These are phyloP conservation scores for Albatrellus ellisii DNA, from an alignment of 768 basidiomycete genomes.

Conservation along the genomic window DNA sequence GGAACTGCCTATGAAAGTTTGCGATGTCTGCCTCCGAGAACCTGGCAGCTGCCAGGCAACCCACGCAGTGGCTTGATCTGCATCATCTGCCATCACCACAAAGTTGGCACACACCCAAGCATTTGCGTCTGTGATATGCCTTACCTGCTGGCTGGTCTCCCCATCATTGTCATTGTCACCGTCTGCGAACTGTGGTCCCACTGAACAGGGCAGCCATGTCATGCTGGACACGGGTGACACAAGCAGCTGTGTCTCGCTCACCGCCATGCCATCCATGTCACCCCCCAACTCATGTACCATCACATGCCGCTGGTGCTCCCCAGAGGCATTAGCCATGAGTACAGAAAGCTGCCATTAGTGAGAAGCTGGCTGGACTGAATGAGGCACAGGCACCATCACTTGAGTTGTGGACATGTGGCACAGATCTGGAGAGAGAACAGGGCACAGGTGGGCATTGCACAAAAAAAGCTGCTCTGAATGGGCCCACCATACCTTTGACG, in stretches of 20 bases:
- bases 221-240: conserved; percentile 6
- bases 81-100: conserved; percentile 30
- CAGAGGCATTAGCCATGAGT: conserved; percentile 43
- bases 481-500: conserved; percentile 58
- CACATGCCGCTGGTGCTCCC: conserved; percentile 42
- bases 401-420: conserved; percentile 45
- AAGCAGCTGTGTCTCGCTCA: conserved; percentile 10
- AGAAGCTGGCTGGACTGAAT: conserved; percentile 85
- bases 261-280: too few relatives aligned
- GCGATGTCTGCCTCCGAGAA: conserved; percentile 87
- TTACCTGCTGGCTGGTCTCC: conserved; percentile 43
- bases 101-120: neutral
- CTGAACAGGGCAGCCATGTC: conserved; percentile 87
- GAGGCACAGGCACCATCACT: conserved; percentile 58
- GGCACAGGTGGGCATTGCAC: neutral
- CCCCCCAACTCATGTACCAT: conserved; percentile 18
- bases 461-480: neutral
- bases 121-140: conserved; percentile 2
- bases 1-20: conserved; percentile 83
- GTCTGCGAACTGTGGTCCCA: conserved; percentile 57
- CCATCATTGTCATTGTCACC: conserved; percentile 45
- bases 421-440: conserved; percentile 40
- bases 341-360: conserved; percentile 64
- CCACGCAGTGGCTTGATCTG: conserved; percentile 76
- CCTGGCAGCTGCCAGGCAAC: conserved; percentile 80